Percentiles rank a stretch among this genome's conserved stretches.
phyloP scores from a whole-genome alignment of 371 early-diverging fungal genomes.

The Haplosporangium sp. region DNA sequence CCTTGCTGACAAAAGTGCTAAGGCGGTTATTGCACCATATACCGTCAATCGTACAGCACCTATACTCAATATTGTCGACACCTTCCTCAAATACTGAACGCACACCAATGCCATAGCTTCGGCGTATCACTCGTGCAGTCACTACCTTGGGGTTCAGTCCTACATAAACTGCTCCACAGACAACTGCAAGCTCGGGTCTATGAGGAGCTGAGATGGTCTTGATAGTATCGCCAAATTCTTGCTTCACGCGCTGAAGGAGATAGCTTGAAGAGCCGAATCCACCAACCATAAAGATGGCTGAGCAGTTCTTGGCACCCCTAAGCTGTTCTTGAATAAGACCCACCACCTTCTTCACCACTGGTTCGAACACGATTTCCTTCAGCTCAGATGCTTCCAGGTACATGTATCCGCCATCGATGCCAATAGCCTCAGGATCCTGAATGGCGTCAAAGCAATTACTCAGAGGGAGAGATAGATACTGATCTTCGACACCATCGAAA shows the following conservation, averaged over 20 bases:
- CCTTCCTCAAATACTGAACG: conserved; percentile 3
- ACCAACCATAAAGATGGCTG: conserved; percentile 62
- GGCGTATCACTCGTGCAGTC: conserved; percentile 31
- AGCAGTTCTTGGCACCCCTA: conserved; percentile 27
- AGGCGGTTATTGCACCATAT: conserved; percentile 10
- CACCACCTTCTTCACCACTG: conserved; percentile 62
- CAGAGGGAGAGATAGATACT: conserved; percentile 59
- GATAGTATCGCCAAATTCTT: conserved; percentile 40
- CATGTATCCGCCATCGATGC: conserved; percentile 17
- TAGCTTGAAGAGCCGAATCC: conserved; percentile 64
- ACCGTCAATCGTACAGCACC: conserved; percentile 2
- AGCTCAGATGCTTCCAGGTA: conserved; percentile 25
- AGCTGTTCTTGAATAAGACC: conserved; percentile 59
- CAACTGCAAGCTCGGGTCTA: conserved; percentile 30
- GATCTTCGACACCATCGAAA: conserved; percentile 62
- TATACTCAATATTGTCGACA: conserved; percentile 14
- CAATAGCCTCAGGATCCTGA: conserved; percentile 45
- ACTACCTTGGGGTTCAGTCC: conserved; percentile 31
- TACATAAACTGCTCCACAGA: conserved; percentile 35
- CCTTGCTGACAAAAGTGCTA: conserved; percentile 24
- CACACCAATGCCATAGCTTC: conserved; percentile 28
- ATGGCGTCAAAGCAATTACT: conserved; percentile 53
- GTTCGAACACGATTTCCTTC: conserved; percentile 59
- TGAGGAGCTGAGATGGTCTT: conserved; percentile 8
- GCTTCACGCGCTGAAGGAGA: conserved; percentile 50